These are phyloP conservation scores for Capsicum pubescens DNA, from an alignment of 257 asterid species.

Conservation along the genomic window DNA sequence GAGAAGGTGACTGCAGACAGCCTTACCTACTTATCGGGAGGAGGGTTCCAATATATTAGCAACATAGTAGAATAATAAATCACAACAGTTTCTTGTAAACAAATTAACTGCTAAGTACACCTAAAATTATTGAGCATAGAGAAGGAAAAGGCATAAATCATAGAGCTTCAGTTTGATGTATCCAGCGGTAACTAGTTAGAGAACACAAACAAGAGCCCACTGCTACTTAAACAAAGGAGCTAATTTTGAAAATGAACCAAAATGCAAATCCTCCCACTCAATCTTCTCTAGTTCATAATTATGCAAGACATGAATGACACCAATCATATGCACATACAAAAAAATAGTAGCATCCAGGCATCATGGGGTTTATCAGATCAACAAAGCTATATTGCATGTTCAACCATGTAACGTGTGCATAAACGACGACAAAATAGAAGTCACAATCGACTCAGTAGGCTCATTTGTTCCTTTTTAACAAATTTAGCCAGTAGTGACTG, in stretches of 20 bases:
- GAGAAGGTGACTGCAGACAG: neutral
- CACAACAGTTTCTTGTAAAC: too few relatives aligned
- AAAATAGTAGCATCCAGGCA: neutral
- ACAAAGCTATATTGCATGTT: neutral
- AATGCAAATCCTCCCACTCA: neutral
- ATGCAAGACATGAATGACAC: neutral
- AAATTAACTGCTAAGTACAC: neutral
- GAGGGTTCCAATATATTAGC: neutral
- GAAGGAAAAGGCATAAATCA: neutral
- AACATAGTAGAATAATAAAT: too few relatives aligned
- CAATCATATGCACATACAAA: conserved; percentile 3
- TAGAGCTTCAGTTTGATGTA: neutral
- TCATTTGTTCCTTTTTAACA: conserved; percentile 13
- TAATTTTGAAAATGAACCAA: neutral
- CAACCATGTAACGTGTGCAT: neutral
- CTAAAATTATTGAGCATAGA: neutral
- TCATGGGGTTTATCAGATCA: neutral
- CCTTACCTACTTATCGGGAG: neutral
- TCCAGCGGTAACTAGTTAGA: conserved; percentile 5
- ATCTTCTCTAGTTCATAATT: neutral
- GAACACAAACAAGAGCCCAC: neutral
- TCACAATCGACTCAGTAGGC: conserved; percentile 10
- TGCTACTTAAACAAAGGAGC: neutral
- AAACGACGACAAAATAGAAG: neutral
- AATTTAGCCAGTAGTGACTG: neutral